Base-by-base conservation (phyloP, 1,139 yeast species). In the Arxiozyma telluris region DNA sequence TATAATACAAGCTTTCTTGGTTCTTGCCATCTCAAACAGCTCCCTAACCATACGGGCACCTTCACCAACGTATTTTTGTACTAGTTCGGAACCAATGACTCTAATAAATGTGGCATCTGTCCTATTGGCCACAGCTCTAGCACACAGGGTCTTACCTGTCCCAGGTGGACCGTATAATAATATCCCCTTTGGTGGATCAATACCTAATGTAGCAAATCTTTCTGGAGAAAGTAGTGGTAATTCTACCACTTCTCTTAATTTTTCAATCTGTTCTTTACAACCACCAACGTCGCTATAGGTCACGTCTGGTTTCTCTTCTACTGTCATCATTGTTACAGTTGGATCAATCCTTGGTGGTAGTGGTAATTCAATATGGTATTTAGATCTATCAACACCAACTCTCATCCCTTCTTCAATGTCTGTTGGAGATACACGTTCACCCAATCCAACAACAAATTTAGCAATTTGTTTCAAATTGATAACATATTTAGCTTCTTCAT, bases 341-440 rank as follows among this genome's bases (percentile, higher is more conserved):
- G 98, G 98, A 71, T 93, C 98, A 68, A 93, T 93, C 68, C 96
- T 79, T 53, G 99, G 98, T 23, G 98, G 98, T 61, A 94, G 77
- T 27, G 99, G 98, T 64, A 93, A 79, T 76, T 90, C 96, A 68
- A 93, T 93, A 71, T 91, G 96, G 73, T 94, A 93, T 72, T 93
- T 93, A 67, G 88, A 90, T 72, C 98, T 83, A 71, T 93, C 98
- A 57, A 93, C 98, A 66, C 98, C 99, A 49, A 93, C 98, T 70
- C 98, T 81, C 98, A 93, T 94, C 50, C 98, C 98, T 73, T 94
- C 98, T 73, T 93, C 98, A 57, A 93, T 91, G 79, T 93, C 99
- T 1, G 98, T 93, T 42, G 98, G 98, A 38, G 96, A 87, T 18
- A 94, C 97, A 60, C 96, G 80, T 69, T 94, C 98, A 49, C 98